Base-by-base conservation (phyloP, 352 stramenopile species). In the Globisporangium iwayamae region DNA sequence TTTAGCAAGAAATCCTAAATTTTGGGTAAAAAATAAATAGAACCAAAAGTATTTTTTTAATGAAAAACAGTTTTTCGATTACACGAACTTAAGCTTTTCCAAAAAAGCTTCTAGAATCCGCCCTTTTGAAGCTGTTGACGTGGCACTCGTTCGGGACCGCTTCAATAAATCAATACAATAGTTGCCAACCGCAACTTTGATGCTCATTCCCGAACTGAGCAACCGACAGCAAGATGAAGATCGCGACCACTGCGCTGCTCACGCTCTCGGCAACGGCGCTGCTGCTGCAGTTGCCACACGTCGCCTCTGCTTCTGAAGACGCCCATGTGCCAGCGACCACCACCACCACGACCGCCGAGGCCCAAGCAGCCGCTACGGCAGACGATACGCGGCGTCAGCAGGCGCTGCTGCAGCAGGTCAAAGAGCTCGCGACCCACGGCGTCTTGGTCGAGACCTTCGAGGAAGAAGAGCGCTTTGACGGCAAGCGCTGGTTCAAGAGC, bases 361-460 rank as follows among this genome's bases (percentile, higher is more conserved):
- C 50, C 25, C 50, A 32, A 14, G 32, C 60, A 10, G 36, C 25
- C 39, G 41, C 60, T 46, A 41, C 58, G 1, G 55, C 32, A 16
- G 63, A 75, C 11, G 41, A 65, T 36, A 60, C 74, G 38, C 59
- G 63, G 22, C 51, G 66, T 16, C 70, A 78, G 60, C 54, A 74
- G 45, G 58, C 57, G 38, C 72, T 74, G 39, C 71, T 73, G 56
- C 63, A 83, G 47, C 71, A 85, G 60, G 70, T 85, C 58, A 66
- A 80, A 60, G 78, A 83, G 63, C 65, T 91, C 48, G 65, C 71
- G 14, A 75, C 87, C 55, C 67, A 79, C 45, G 83, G 70, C 6
- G 67, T 91, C 22, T 84, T 94, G 57, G 81, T 84, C n/a, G 85
- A 94, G 70, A 94, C 79, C 50, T 94, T 94, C 68, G 85, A 91